A percentile compares a stretch with the other conserved stretches of the same genome.
These are phyloP conservation scores for Apiospora aurea DNA, from an alignment of 2,329 filamentous ascomycete genomes.

Conservation along the genomic window DNA sequence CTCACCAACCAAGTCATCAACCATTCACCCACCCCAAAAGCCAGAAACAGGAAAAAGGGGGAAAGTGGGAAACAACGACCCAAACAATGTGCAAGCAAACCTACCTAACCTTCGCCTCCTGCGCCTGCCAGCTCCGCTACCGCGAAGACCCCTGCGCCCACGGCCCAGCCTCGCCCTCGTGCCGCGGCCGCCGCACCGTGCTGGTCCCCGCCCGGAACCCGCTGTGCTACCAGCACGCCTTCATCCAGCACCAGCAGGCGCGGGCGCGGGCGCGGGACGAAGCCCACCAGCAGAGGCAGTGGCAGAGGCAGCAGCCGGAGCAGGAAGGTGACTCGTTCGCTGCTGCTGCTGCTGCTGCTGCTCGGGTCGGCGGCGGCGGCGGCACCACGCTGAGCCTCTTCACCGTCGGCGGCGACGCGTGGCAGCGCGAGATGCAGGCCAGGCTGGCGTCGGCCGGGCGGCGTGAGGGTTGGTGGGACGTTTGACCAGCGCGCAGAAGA, in stretches of 20 bases:
- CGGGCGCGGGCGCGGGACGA: neutral
- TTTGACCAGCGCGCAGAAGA: neutral
- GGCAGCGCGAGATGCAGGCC: neutral
- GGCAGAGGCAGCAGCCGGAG: neutral
- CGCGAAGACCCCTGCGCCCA: neutral
- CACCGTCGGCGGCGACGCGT: neutral
- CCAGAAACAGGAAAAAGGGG: neutral
- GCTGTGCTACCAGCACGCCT: constrained; percentile 16
- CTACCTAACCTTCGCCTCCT: constrained; percentile 20
- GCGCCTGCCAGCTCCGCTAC: neutral
- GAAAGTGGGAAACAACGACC: neutral
- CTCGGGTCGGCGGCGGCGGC: neutral
- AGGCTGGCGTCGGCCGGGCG: neutral
- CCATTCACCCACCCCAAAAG: too few species aligned
- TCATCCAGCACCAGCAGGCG: neutral
- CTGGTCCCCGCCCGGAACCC: neutral
- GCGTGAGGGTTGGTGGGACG: neutral
- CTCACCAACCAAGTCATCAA: neutral
- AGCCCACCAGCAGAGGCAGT: neutral
- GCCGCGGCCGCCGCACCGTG: neutral
- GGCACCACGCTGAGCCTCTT: neutral
- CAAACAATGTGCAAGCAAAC: constrained; percentile 10
- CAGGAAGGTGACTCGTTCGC: neutral
- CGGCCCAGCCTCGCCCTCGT: neutral
- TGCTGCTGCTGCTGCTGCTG: neutral